Percentiles rank a stretch among this genome's conserved stretches.
phyloP scores from a whole-genome alignment of 2,329 filamentous ascomycete genomes.

The Hypoxylon sp. region DNA sequence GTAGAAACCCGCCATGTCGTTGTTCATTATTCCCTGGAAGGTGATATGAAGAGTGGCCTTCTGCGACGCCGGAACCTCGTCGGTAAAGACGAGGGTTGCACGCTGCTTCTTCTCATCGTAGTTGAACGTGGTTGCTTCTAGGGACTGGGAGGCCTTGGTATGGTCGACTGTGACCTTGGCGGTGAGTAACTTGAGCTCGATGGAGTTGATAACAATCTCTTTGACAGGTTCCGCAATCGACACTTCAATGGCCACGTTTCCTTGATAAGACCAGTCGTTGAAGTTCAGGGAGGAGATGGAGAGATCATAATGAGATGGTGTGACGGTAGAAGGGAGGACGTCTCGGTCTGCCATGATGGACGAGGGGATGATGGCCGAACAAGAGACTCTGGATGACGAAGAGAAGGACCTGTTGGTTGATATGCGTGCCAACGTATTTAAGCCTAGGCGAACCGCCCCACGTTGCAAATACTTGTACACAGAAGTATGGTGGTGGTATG shows the following conservation, averaged over 20 bases:
- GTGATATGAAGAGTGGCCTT: conserved; percentile 77
- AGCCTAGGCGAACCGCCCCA: conserved; percentile 17
- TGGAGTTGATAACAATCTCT: conserved; percentile 85
- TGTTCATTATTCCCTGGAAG: conserved; percentile 87
- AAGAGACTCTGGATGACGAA: conserved; percentile 45
- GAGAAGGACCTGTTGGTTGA: conserved; percentile 44
- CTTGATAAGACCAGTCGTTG: conserved; percentile 80
- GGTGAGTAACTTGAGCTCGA: conserved; percentile 82
- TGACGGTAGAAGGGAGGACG: conserved; percentile 74
- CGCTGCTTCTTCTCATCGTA: conserved; percentile 90
- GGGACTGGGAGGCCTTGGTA: conserved; percentile 67
- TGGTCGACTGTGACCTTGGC: conserved; percentile 71
- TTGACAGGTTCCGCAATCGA: conserved; percentile 79
- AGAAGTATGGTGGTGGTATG: conserved; percentile 21
- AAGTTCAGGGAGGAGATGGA: conserved; percentile 87
- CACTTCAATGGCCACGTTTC: conserved; percentile 81
- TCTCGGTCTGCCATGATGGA: conserved; percentile 71
- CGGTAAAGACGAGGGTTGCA: conserved; percentile 80
- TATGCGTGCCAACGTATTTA: conserved; percentile 23
- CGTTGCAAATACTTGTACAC: conserved; percentile 11
- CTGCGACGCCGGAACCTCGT: conserved; percentile 76
- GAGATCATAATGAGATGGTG: conserved; percentile 87
- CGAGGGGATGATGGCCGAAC: conserved; percentile 52
- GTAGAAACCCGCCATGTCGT: conserved; percentile 93
- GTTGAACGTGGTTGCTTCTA: conserved; percentile 75